These are phyloP conservation scores for Stagonosporopsis cucurbitacearum DNA, from an alignment of 2,329 filamentous ascomycete species.

Conservation along the genomic window DNA sequence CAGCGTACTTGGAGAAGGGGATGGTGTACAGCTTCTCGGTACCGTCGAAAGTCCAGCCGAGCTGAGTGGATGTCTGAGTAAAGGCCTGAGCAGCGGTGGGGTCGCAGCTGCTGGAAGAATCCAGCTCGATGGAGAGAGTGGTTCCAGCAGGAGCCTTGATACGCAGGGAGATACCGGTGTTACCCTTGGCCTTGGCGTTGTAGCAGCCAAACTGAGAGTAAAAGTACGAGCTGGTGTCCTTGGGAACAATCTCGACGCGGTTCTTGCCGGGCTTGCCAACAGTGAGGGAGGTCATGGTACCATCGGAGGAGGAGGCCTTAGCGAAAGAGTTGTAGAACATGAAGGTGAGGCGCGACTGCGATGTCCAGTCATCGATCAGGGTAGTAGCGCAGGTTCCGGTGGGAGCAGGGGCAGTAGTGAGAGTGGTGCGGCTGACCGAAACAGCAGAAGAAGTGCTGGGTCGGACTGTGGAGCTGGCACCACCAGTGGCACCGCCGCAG, in stretches of 20 bases:
- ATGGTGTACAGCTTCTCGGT: constrained; percentile 66
- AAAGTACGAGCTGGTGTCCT: constrained; percentile 60
- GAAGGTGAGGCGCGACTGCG: constrained; percentile 67
- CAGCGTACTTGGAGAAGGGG: constrained; percentile 60
- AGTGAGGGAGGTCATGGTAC: constrained; percentile 63
- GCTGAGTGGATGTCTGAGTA: constrained; percentile 54
- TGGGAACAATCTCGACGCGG: constrained; percentile 61
- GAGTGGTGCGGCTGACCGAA: constrained; percentile 10
- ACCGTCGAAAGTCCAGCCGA: constrained; percentile 67
- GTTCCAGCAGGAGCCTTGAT: constrained; percentile 62
- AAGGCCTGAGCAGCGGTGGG: constrained; percentile 44
- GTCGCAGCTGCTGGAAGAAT: constrained; percentile 57
- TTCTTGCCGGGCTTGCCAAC: constrained; percentile 55
- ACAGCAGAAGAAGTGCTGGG: constrained; percentile 13
- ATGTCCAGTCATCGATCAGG: constrained; percentile 66
- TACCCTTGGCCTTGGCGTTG: constrained; percentile 55
- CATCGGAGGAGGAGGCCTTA: constrained; percentile 63
- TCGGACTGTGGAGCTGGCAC: constrained; percentile 11
- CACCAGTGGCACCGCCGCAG: constrained; percentile 41
- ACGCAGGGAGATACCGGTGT: constrained; percentile 63
- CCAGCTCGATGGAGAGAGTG: constrained; percentile 60
- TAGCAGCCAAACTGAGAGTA: constrained; percentile 64
- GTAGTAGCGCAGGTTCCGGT: constrained; percentile 53
- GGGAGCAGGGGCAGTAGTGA: constrained; percentile 19
- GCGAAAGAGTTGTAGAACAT: constrained; percentile 66